A percentile compares a stretch with the other conserved stretches of the same genome.
These are phyloP conservation scores for Rhododendron ovatum DNA, from an alignment of 148 eudicot genomes.

Conservation along the genomic window DNA sequence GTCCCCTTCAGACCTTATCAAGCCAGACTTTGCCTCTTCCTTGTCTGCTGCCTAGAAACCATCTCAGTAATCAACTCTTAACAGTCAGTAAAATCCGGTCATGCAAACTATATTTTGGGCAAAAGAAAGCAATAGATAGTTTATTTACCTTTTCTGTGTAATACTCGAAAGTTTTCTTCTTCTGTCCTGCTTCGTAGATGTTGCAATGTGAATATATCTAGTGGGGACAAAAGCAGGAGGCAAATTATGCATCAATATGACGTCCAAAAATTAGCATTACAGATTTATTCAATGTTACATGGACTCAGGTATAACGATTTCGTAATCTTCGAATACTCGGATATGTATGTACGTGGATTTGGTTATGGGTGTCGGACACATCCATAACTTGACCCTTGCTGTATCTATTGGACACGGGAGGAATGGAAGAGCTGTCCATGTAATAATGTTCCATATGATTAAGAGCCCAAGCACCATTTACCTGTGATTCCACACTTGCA, in stretches of 20 bases:
- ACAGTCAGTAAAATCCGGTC: background rate
- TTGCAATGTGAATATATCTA: constrained; percentile 93
- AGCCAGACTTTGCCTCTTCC: constrained; percentile 40
- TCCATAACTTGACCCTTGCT: background rate
- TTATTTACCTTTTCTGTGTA: constrained; percentile 73
- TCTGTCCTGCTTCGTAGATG: constrained; percentile 84
- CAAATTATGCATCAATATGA: background rate
- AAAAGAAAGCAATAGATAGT: background rate
- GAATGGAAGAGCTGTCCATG: background rate
- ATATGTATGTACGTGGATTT: background rate
- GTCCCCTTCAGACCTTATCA: constrained; percentile 56
- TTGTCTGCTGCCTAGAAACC: constrained; percentile 50
- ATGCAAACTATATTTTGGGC: background rate
- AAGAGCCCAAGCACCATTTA: constrained; percentile 13
- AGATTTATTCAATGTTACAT: background rate
- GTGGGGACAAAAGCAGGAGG: background rate
- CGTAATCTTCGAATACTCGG: background rate
- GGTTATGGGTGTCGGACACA: background rate
- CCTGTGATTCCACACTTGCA: constrained; percentile 96
- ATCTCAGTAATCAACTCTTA: background rate
- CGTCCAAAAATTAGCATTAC: background rate
- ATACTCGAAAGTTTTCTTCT: constrained; percentile 67
- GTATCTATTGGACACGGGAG: background rate
- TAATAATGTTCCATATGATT: background rate
- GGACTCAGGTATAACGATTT: background rate